These are phyloP conservation scores for Diplodia scrobiculata DNA, from an alignment of 2,329 filamentous ascomycete genomes.

Conservation along the genomic window DNA sequence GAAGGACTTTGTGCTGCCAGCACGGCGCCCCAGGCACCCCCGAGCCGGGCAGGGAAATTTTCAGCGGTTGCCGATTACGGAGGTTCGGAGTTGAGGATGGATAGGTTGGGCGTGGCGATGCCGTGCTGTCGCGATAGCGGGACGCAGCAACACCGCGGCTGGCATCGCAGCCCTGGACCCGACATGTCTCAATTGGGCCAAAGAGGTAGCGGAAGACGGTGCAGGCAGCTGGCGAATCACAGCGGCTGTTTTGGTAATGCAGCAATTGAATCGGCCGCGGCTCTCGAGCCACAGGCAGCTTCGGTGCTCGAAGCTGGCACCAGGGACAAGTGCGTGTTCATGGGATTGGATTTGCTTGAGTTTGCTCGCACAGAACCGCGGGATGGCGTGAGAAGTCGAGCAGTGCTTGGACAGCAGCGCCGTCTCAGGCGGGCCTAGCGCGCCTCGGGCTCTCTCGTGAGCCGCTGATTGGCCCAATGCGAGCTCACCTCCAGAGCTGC, in stretches of 20 bases:
- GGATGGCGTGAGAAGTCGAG: slow-evolving; percentile 19
- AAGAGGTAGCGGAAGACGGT: neutral
- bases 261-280: slow-evolving; percentile 8
- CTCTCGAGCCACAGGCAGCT: neutral
- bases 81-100: neutral
- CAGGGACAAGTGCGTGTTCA: neutral
- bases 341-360: neutral
- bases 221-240: slow-evolving; percentile 12
- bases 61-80: slow-evolving; percentile 14
- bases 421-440: slow-evolving; percentile 21
- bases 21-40: neutral
- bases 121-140: neutral
- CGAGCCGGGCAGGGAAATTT: slow-evolving; percentile 5
- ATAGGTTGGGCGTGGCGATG: neutral
- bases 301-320: neutral
- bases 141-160: neutral
- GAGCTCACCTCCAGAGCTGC: neutral
- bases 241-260: slow-evolving; percentile 13
- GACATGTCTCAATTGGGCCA: neutral
- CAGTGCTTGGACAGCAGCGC: slow-evolving; percentile 2
- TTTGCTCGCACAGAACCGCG: neutral
- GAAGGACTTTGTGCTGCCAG: neutral
- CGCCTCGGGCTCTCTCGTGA: slow-evolving; percentile 16
- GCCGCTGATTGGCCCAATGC: slow-evolving; percentile 17
- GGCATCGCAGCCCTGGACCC: neutral